A percentile compares a stretch with the other conserved stretches of the same genome.
Conservation (phyloP, 2,329 filamentous ascomycete genomes). For the Pseudogymnoascus sp. region DNA sequence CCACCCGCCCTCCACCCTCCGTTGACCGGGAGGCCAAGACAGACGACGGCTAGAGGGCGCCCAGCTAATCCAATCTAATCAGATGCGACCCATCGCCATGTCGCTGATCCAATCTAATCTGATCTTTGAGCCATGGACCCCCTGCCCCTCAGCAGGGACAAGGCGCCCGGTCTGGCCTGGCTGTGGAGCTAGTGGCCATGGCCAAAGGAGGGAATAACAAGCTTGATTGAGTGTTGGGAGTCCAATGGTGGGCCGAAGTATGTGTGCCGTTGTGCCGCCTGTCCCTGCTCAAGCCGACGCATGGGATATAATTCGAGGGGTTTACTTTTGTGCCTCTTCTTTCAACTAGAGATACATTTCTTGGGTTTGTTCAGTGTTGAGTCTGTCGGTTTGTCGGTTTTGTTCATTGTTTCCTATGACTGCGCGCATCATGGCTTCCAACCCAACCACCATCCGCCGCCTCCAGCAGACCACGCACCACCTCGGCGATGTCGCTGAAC, state of each 20-base stretch:
- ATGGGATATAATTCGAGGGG: not conserved
- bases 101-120: not conserved
- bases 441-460: not conserved
- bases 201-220: not conserved
- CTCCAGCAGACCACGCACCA: conserved; percentile 11
- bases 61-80: conserved; percentile 6
- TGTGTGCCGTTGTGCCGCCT: not conserved
- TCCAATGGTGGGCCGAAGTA: not conserved
- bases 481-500: not conserved
- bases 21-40: not conserved
- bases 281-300: not conserved
- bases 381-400: not conserved
- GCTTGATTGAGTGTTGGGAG: not conserved
- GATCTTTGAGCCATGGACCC: not conserved
- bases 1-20: not conserved
- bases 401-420: not conserved
- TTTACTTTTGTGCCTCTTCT: not conserved
- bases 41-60: not conserved
- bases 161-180: not conserved
- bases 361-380: not conserved
- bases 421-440: not conserved
- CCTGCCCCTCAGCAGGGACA: not conserved
- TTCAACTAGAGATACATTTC: not conserved
- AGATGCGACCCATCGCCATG: not conserved
- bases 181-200: not conserved